Evolutionary conservation across 352 stramenopile species (phyloP).

Genomic region (Pythium insidiosum): DNA sequence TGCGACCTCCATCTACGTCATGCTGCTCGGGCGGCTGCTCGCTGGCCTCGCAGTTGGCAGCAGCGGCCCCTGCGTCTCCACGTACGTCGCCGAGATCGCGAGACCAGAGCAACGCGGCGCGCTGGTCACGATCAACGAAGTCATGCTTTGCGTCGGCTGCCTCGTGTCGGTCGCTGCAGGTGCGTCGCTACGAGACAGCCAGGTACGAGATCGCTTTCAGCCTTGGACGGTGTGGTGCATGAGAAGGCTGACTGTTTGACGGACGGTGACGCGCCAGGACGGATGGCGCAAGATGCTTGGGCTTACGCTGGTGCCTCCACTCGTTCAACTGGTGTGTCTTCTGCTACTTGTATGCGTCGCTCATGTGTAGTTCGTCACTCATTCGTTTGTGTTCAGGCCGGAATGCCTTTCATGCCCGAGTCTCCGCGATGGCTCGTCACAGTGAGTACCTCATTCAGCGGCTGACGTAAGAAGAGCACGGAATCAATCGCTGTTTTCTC

Average conservation of each 20-base stretch:
- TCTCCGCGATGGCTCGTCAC: conserved; percentile 60
- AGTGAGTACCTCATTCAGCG: conserved; percentile 13
- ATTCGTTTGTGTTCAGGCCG: conserved; percentile 19
- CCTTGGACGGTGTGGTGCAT: too few species aligned
- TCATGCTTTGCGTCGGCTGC: conserved; percentile 69
- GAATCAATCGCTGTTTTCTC: background rate
- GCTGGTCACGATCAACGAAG: conserved; percentile 59
- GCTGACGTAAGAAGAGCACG: background rate
- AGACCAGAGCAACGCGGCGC: conserved; percentile 39
- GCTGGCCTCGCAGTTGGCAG: conserved; percentile 53
- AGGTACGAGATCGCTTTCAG: too few species aligned
- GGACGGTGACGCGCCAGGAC: too few species aligned
- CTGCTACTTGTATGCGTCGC: background rate
- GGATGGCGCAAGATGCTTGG: conserved; percentile 59
- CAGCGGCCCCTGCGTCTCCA: conserved; percentile 55
- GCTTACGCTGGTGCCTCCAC: conserved; percentile 48
- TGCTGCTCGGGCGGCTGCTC: conserved; percentile 61
- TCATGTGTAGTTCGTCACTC: background rate
- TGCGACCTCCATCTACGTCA: conserved; percentile 25
- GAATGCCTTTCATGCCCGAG: conserved; percentile 62
- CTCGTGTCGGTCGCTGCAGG: conserved; percentile 55
- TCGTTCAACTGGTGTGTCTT: conserved; percentile 43
- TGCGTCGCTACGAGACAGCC: conserved; percentile 22
- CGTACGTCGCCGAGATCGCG: conserved; percentile 63
- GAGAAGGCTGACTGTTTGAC: too few species aligned